These are phyloP conservation scores for Bocquillonia castaneifolia DNA, from an alignment of 441 rosid species.

Conservation along the genomic window DNA sequence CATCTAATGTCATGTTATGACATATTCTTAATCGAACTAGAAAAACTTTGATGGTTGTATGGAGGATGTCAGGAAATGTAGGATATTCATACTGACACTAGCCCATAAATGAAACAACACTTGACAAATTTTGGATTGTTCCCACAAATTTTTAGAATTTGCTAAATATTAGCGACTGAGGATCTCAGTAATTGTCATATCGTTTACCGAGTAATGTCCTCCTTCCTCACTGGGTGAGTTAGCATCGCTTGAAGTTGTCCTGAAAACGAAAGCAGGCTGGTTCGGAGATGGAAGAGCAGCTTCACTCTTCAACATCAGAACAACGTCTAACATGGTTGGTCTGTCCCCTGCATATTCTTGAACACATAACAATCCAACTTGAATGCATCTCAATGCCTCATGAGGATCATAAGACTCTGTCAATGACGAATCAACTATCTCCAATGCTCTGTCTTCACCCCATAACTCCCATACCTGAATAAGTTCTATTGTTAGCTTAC, in stretches of 20 bases:
- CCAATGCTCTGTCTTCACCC: constrained; percentile 26
- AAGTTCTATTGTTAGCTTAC: background rate
- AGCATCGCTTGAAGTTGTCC: background rate
- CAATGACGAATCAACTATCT: constrained; percentile 32
- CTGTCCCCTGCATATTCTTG: no score
- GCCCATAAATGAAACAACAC: no score
- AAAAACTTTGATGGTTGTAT: no score
- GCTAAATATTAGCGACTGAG: background rate
- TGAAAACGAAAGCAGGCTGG: background rate
- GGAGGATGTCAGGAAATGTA: no score
- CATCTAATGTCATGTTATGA: no score
- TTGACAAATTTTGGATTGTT: no score
- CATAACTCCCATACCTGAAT: constrained; percentile 40
- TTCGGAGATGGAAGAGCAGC: background rate
- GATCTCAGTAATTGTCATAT: background rate
- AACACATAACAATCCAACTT: no score
- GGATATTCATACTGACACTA: no score
- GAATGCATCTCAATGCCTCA: no score
- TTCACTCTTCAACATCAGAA: background rate
- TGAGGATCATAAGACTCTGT: no score
- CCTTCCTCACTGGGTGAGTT: background rate
- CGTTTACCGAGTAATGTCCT: background rate
- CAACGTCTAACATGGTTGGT: no score
- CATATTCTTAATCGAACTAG: no score
- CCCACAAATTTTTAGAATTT: background rate